Base-by-base conservation (phyloP, 495 filamentous ascomycete species). In the Parachaetomium inaequale region DNA sequence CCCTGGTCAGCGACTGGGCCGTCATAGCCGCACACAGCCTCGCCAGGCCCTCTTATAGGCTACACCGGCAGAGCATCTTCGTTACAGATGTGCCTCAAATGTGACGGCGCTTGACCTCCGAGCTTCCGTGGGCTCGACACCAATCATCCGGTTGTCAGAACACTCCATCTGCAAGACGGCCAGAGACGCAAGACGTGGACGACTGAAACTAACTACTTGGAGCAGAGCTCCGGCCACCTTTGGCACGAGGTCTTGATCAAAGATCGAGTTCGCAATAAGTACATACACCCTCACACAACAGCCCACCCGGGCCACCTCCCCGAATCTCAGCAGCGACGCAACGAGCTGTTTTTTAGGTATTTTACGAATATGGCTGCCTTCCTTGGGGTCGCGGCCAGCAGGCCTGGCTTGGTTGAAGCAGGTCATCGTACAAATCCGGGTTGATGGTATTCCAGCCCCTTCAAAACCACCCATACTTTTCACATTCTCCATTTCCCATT, bases 41-140 rank as follows among this genome's bases (percentile, higher is more conserved):
- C 65, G 55, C 64, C 68, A 63, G 67, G 65, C 25, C 70, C 67
- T 74, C 74, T 71, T 71, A 76, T 68, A 70, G 59, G 58, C 63
- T 28, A 4, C 34, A 38, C n/a, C 3, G 11, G 11, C 43, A 65
- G 56, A 61, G 54, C 57, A 57, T 55, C 59, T 59, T 55, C 78
- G 76, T 79, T 74, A 78, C 76, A 78, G 70, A 74, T 61, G 60
- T 76, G 76, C 78, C 71, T 78, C 76, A 76, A 74, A 70, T 76
- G 69, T 55, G 58, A 58, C 49, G n/a, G 57, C 70, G 70, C 70
- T 69, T 74, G 68, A 66, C 67, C 54, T 67, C 65, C 63, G 43
- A 50, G 29, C 38, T 17, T 58, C 6, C n/a, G 19, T 28, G 21
- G 15, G 52, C 61, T 38, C 51, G n/a, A 45, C 31, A 28, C 61